Base-by-base conservation (phyloP, 2,329 filamentous ascomycete species). In the Fusarium sarcochroum region DNA sequence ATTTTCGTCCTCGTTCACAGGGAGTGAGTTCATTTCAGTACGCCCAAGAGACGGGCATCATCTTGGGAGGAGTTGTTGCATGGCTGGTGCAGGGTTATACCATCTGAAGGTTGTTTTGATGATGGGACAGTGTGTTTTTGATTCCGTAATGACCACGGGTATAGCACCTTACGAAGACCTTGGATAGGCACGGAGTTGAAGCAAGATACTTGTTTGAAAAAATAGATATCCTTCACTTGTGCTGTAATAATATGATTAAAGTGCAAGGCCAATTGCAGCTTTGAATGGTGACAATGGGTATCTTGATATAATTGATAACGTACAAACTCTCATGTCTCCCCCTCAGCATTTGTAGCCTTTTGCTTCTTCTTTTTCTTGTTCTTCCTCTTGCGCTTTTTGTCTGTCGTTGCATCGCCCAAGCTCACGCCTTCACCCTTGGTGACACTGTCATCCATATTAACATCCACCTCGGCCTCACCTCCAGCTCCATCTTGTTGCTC, bases 351-450 rank as follows among this genome's bases (percentile, higher is more conserved):
- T 32, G 56, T 53, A 57, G 58, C 55, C 70, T 70, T 68, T 66
- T 68, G 76, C 50, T 77, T 77, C 66, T 73, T 75, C 46, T 75
- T 73, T 14, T 64, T 73, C 30, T 73, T 75, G 53, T 71, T 75
- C 38, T 71, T 76, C 45, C 50, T 71, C 53, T 64, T 72, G 15
- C 64, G 63, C 60, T 70, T 74, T 53, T 69, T 71, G 18, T 58
- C 64, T 40, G 30, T 45, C 15, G 46, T 23, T 5, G 49, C 54
- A 17, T 54, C 53, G 17, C 55, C 58, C 2, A 41, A 25, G 18
- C 18, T 15, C n/a, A 32, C 21, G 13, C 41, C 58, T 14, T 49
- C 44, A 65, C 67, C 63, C 72, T 69, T 53, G 64, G 63, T n/a
- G 37, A 50, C 35, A 11, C 48, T 40, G 50, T 71, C 30, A 54